These are phyloP conservation scores for Thermothielavioides terrestris DNA, from an alignment of 495 filamentous ascomycete species.

Conservation along the genomic window DNA sequence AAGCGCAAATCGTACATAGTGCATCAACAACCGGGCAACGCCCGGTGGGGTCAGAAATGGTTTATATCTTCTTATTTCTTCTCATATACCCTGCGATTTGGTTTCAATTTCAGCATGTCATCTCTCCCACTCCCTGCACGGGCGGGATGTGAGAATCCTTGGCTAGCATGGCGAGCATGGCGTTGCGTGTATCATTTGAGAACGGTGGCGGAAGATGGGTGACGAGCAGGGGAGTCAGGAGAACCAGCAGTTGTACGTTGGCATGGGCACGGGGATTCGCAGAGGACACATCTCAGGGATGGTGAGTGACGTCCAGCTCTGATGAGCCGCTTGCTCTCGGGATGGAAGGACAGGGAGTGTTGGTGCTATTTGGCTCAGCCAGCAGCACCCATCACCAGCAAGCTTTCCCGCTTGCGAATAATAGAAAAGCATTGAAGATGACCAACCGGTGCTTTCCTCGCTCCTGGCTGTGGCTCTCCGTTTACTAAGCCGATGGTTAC, in stretches of 20 bases:
- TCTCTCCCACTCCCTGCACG: background rate
- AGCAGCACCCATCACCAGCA: background rate
- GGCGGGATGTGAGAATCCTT: background rate
- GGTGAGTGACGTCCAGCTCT: too few relatives aligned
- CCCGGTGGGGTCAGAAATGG: background rate
- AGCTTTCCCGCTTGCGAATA: background rate
- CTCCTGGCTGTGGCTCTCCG: too few relatives aligned
- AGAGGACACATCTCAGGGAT: too few relatives aligned
- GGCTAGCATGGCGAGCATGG: slow-evolving; percentile 6
- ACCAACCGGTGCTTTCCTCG: too few relatives aligned
- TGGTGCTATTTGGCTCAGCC: background rate
- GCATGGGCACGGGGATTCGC: too few relatives aligned
- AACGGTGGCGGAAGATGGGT: background rate
- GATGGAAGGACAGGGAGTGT: background rate
- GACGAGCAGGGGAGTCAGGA: background rate
- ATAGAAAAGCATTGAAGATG: background rate
- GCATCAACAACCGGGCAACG: background rate
- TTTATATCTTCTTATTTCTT: background rate
- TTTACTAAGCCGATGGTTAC: too few relatives aligned
- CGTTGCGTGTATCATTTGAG: slow-evolving; percentile 5
- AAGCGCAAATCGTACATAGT: slow-evolving; percentile 5
- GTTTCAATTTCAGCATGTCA: background rate
- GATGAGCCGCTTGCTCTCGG: too few relatives aligned
- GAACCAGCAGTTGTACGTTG: too few relatives aligned
- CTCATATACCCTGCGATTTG: slow-evolving; percentile 3